Base-by-base conservation (phyloP, 495 filamentous ascomycete genomes). In the Xylaria longipes region DNA sequence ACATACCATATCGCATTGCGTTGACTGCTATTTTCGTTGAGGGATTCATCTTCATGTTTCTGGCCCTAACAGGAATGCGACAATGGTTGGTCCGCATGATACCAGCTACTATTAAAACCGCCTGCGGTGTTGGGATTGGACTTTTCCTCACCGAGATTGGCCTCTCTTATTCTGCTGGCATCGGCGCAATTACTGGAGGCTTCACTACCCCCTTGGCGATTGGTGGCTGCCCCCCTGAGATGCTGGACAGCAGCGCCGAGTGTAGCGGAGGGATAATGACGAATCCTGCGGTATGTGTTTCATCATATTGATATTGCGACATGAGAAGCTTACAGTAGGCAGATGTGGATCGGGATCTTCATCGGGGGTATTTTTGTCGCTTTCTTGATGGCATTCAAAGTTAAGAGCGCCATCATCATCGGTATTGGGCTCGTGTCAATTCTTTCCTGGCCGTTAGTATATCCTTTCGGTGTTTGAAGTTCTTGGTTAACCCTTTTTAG, bases 1-100 rank as follows among this genome's bases (percentile, higher is more conserved):
- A 87, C 56, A 86, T 95, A 56, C 84, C 90, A 0, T 95, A 94
- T 75, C 80, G 82, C 20, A 80, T 93, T 5, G 93, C 93, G 14
- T 84, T 94, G 57, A 94, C 91, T n/a, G 93, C 93, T 6, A 91
- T 95, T 57, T 95, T 95, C 75, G 87, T 94, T 4, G 93, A 95
- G 80, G 93, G 93, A 4, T 78, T 94, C 75, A 84, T 88, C 67
- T 88, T 88, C 71, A 75, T 88, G 68, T 81, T 87, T 43, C 82
- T 96, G 35, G 93, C 93, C 0, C 75, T 95, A 9, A 85, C 92
- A 29, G 93, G 93, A 20, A 89, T 94, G 85, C 90, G 93, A 14
- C 93, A 96, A 75, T 96, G 93, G 93, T 84, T 96, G 14, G 92
- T 93, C 31, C 91, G 90, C 72, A 89, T 92, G 57, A 90, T 96